A percentile compares a stretch with the other conserved stretches of the same genome.
These are phyloP conservation scores for Cyclanthera cordifolia DNA, from an alignment of 306 rosid genomes.

Conservation along the genomic window DNA sequence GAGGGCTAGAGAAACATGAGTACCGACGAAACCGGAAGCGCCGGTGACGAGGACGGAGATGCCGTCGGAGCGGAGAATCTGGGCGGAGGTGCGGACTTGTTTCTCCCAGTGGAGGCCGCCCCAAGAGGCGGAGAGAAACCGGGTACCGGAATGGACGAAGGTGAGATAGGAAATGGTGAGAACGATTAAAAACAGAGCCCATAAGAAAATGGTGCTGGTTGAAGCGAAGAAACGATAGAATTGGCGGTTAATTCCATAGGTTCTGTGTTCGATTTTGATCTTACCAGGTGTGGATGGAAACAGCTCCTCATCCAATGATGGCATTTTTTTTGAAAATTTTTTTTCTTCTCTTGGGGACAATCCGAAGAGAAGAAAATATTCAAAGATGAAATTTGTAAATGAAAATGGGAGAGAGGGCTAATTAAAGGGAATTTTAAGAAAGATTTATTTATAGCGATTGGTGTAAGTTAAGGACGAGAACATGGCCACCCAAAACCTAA, in stretches of 20 bases:
- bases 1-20: slow-evolving; percentile 56
- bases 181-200: slow-evolving; percentile 73
- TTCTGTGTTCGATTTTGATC: slow-evolving; percentile 59
- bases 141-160: slow-evolving; percentile 58
- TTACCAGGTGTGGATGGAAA: slow-evolving; percentile 80
- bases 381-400: neutral
- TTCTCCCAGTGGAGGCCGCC: slow-evolving; percentile 93
- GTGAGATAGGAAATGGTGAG: slow-evolving; percentile 64
- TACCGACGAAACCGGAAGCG: slow-evolving; percentile 24
- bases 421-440: neutral
- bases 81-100: slow-evolving; percentile 64
- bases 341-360: neutral
- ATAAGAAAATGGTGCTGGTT: slow-evolving; percentile 78
- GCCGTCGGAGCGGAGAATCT: slow-evolving; percentile 55
- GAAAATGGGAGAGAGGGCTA: neutral
- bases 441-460: neutral
- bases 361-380: neutral
- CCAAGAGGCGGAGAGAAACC: slow-evolving; percentile 65
- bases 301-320: slow-evolving; percentile 51
- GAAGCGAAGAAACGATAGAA: slow-evolving; percentile 67
- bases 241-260: slow-evolving; percentile 54
- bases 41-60: slow-evolving; percentile 72
- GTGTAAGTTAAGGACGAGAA: too few species aligned
- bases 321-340: slow-evolving; percentile 23
- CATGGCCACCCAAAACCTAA: neutral